Evolutionary conservation across 805 yeast genomes (phyloP), one percentile per base, ranked within the genome.

Genomic region (Candida schatavii): DNA sequence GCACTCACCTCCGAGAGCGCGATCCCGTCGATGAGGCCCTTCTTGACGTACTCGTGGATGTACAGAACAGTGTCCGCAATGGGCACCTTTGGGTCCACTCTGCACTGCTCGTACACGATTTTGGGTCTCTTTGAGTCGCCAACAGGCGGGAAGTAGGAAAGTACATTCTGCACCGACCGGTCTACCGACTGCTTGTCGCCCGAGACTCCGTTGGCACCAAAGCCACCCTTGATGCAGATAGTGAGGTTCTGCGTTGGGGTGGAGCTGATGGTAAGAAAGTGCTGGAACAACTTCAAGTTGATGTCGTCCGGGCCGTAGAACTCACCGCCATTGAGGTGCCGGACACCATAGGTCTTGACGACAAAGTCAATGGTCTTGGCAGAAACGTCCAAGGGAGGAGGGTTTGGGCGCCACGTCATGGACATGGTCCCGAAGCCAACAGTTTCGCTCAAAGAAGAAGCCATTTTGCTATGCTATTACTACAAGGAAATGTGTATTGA

Each of bases 391-490:
- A 71, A 59, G 5, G 83, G 74, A 26, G 75, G 60, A 26, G 87
- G 88, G 0, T 52, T 57, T 0, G 82, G 76, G 30, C 74, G 71
- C 87, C 86, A 80, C 1, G 96, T 85, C 58, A 86, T 70, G 42
- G 84, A 77, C 96, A 89, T 87, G 47, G 88, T 72, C 35, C 97
- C 96, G 50, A 76, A 80, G 34, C 96, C 96, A 42, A 67, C 65
- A 26, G 51, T 51, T 26, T 68, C 69, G 30, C 19, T 34, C 9
- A 41, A 35, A 14, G 27, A 35, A 17, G 26, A 93, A 90, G 34
- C 87, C 55, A 37, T 15, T 30, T 30, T 30, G n/a, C n/a, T n/a
- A n/a, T 26, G n/a, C 13, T 26, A 26, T n/a, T n/a, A n/a, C n/a
- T n/a, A n/a, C n/a, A n/a, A n/a, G n/a, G n/a, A n/a, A n/a, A n/a